These are phyloP conservation scores for Tuber magnatum DNA, from an alignment of 495 filamentous ascomycete species.

Conservation along the genomic window DNA sequence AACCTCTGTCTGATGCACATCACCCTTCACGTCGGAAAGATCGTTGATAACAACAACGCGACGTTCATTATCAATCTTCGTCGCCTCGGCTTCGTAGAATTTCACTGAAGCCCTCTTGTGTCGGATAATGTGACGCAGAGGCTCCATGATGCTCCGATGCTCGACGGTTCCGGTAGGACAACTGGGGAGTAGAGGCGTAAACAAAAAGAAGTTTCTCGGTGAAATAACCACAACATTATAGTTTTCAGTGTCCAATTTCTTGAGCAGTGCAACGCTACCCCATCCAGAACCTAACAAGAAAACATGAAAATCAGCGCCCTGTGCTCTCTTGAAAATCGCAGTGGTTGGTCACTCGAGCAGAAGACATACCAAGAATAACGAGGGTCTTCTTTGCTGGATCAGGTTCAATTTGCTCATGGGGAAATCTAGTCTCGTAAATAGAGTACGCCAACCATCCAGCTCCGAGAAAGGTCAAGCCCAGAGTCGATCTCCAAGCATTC, in stretches of 20 bases:
- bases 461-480: slow-evolving; percentile 60
- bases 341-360: background rate
- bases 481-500: slow-evolving; percentile 71
- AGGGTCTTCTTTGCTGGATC: slow-evolving; percentile 94
- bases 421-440: slow-evolving; percentile 73
- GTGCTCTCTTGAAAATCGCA: background rate
- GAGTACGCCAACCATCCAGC: slow-evolving; percentile 66
- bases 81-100: slow-evolving; percentile 97
- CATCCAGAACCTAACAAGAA: slow-evolving; percentile 64
- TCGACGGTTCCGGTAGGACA: slow-evolving; percentile 96
- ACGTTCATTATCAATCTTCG: slow-evolving; percentile 87
- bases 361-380: slow-evolving; percentile 76
- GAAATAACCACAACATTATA: slow-evolving; percentile 97
- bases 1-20: slow-evolving; percentile 73
- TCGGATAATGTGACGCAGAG: slow-evolving; percentile 84
- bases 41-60: slow-evolving; percentile 83
- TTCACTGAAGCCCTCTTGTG: slow-evolving; percentile 86
- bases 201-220: slow-evolving; percentile 98
- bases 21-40: slow-evolving; percentile 86
- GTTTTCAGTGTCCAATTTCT: slow-evolving; percentile 96
- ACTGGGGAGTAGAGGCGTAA: slow-evolving; percentile 92
- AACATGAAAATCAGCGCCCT: slow-evolving; percentile 1
- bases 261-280: slow-evolving; percentile 92
- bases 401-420: slow-evolving; percentile 67
- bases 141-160: slow-evolving; percentile 99